Evolutionary conservation across 2,329 filamentous ascomycete genomes (phyloP), one percentile per base, ranked within the genome.

Genomic region (Colletotrichum magnum): DNA sequence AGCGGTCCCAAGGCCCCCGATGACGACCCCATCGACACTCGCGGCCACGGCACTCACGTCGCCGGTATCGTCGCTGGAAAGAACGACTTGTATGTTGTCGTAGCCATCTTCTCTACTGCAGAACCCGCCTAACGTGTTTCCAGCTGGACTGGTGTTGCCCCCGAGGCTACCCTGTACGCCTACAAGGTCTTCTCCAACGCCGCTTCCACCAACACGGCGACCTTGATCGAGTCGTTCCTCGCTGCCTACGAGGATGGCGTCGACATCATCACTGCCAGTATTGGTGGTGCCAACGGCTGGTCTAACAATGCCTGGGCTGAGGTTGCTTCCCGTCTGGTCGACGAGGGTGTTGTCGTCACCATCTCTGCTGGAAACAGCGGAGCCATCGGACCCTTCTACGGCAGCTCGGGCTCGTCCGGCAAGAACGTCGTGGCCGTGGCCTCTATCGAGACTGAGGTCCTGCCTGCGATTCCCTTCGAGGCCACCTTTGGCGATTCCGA

Each of bases 321-420:
- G 16, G 78, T 82, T 28, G 78, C 81, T 9, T 79, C 78, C 15
- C 79, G 83, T 12, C 81, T 85, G 59, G 81, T 81, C 16, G 79
- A 83, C 13, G 76, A 81, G 39, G 86, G 86, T 15, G 78, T 87
- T 0, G 82, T 87, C 10, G 80, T 87, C 24, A 82, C 83, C 13
- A 83, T 87, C 41, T 83, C 86, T 0, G 85, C 84, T 3, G 86
- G 87, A 24, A 89, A 89, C 65, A 81, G 83, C 41, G 86, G 87
- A 32, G 76, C 77, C 21, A 75, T 76, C 13, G 87, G 86, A 0
- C 80, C 86, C 0, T 87, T 88, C 74, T 85, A 81, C 50, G 77
- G 79, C 15, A 78, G 77, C 56, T 79, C 77, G 4, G 84, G 83
- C 3, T 78, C 83, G 3, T 79, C 81, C 5, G 83, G 82, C 4